Conservation (phyloP, 1,139 yeast species). For the Candida mesenterica region DNA sequence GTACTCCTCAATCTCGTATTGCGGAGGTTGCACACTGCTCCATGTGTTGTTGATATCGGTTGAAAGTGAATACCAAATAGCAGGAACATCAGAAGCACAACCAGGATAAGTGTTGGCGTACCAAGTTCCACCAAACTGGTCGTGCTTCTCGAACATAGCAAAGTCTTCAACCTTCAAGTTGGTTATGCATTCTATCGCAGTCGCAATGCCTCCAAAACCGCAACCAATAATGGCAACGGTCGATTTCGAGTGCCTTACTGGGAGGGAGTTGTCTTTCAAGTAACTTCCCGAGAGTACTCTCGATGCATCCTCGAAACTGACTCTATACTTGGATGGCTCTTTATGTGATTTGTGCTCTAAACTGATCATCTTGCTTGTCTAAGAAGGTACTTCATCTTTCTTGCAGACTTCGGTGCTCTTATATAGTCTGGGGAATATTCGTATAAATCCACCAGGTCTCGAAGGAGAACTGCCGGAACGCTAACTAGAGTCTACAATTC, state of each 20-base stretch:
- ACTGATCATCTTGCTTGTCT: not conserved
- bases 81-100: constrained; percentile 53
- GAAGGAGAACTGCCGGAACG: too few species aligned
- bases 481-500: too few species aligned
- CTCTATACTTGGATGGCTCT: constrained; percentile 33
- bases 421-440: too few species aligned
- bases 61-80: constrained; percentile 46
- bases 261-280: too few species aligned
- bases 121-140: constrained; percentile 54
- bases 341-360: constrained; percentile 4
- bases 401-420: too few species aligned
- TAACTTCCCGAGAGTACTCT: constrained; percentile 20
- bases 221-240: constrained; percentile 45
- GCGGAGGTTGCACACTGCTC: constrained; percentile 48
- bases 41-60: constrained; percentile 42
- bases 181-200: constrained; percentile 30
- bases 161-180: constrained; percentile 34
- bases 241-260: constrained; percentile 25
- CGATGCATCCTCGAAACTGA: constrained; percentile 28
- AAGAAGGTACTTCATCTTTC: too few species aligned
- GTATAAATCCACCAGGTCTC: too few species aligned
- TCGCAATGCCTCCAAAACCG: constrained; percentile 47
- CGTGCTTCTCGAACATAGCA: constrained; percentile 44
- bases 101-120: constrained; percentile 55
- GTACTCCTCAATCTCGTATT: constrained; percentile 48